Percentiles rank a stretch among this genome's conserved stretches.
Evolutionary conservation across 768 basidiomycete genomes (phyloP).

Genomic region (Lanmaoa rubissima): DNA sequence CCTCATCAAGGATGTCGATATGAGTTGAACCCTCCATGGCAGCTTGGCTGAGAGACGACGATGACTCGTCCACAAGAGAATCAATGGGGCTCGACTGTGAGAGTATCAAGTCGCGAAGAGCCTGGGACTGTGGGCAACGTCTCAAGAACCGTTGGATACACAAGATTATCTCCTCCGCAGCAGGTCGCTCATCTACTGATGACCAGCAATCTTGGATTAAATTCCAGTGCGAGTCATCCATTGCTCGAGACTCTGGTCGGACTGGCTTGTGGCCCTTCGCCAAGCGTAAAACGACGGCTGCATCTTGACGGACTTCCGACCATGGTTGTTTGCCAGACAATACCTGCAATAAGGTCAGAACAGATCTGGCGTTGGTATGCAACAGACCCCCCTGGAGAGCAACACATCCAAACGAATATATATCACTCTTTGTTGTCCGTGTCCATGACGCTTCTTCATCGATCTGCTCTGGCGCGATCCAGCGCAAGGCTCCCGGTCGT

Average conservation of each 20-base stretch:
- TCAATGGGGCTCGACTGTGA: background rate
- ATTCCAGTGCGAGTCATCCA: conserved; percentile 11
- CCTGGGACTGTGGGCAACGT: background rate
- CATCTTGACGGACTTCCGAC: background rate
- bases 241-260: background rate
- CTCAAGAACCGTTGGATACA: background rate
- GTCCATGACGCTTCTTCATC: conserved; percentile 6
- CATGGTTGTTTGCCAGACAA: conserved; percentile 16
- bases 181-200: no score
- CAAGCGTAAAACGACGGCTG: conserved; percentile 6
- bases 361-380: rapidly evolving
- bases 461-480: conserved; percentile 39
- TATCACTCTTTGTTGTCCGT: conserved; percentile 10
- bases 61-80: background rate
- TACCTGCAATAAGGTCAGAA: conserved; percentile 17
- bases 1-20: background rate
- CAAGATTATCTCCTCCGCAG: background rate
- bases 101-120: background rate
- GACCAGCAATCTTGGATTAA: conserved; percentile 12
- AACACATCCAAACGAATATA: conserved; percentile 33
- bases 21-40: no score
- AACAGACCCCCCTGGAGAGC: conserved; percentile 21
- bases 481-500: conserved; percentile 38
- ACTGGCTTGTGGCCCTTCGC: background rate
- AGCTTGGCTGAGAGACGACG: background rate